phyloP scores from a whole-genome alignment of 73 alveolate species.

The Paramecium biaurelia region DNA sequence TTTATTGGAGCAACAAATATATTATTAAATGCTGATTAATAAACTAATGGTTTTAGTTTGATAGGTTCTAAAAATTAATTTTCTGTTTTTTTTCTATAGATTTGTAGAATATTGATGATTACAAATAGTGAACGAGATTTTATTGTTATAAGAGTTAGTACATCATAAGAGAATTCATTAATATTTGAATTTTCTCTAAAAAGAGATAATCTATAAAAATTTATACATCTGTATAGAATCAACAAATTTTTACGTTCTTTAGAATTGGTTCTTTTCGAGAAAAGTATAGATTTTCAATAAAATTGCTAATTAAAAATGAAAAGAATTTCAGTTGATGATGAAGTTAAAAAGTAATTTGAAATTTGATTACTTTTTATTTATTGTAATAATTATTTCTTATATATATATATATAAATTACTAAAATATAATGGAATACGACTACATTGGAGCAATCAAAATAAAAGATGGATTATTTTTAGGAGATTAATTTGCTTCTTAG shows the following conservation, averaged over 20 bases:
- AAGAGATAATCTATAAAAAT: neutral
- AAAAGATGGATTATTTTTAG: slow-evolving; percentile 78
- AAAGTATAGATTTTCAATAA: neutral
- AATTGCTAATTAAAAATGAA: neutral
- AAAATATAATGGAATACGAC: slow-evolving; percentile 64
- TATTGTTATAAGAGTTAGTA: neutral
- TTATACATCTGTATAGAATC: neutral
- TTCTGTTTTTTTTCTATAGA: neutral
- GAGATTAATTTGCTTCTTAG: slow-evolving; percentile 75
- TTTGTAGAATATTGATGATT: neutral
- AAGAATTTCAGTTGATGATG: neutral
- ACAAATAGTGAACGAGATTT: neutral
- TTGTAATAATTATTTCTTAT: neutral
- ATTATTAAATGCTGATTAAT: neutral
- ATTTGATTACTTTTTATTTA: neutral
- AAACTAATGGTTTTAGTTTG: neutral
- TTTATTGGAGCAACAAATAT: neutral
- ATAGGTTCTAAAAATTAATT: neutral
- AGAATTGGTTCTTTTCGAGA: neutral
- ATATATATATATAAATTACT: neutral
- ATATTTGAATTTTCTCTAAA: neutral
- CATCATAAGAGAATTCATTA: neutral
- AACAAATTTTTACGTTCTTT: neutral
- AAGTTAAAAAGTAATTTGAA: no score
- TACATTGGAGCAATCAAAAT: slow-evolving; percentile 79